phyloP scores from a whole-genome alignment of 2,329 filamentous ascomycete species.

The Diaporthe velutina region DNA sequence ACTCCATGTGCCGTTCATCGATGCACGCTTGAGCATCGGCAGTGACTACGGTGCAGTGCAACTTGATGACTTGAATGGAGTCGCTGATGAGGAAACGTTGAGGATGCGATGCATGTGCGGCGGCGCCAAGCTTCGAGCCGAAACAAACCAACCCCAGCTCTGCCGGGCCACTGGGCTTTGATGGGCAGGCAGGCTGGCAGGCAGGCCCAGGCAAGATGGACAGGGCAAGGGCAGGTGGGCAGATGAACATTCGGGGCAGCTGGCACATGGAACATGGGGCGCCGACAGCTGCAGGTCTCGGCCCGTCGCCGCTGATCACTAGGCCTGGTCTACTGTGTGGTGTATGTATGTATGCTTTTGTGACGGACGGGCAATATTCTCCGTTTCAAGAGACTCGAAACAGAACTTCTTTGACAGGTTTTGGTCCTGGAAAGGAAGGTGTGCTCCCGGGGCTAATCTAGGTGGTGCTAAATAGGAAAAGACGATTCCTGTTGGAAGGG shows the following conservation, averaged over 20 bases:
- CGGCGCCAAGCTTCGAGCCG: slow-evolving; percentile 16
- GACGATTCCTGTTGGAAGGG: slow-evolving; percentile 5
- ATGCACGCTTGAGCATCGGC: neutral
- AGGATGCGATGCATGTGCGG: neutral
- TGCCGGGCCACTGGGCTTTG: neutral
- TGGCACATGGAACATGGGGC: slow-evolving; percentile 17
- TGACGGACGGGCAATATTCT: slow-evolving; percentile 16
- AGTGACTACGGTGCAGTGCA: neutral
- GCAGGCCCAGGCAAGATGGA: too few species aligned
- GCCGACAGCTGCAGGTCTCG: slow-evolving; percentile 21
- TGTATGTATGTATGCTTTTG: neutral
- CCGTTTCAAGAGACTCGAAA: slow-evolving; percentile 29
- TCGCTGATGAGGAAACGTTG: neutral
- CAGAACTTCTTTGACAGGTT: neutral
- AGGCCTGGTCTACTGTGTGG: slow-evolving; percentile 4
- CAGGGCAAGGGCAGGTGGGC: slow-evolving; percentile 18
- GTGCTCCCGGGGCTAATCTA: neutral
- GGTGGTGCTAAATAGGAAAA: slow-evolving; percentile 3
- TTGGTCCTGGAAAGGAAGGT: slow-evolving; percentile 3
- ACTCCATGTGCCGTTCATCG: neutral
- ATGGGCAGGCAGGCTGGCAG: slow-evolving; percentile 6
- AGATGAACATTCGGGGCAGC: neutral
- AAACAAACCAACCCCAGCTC: slow-evolving; percentile 6
- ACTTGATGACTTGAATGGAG: neutral
- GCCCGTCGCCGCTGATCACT: slow-evolving; percentile 14